A percentile compares a stretch with the other conserved stretches of the same genome.
Evolutionary conservation across 768 basidiomycete genomes (phyloP).

Genomic region (Jaapia argillacea): DNA sequence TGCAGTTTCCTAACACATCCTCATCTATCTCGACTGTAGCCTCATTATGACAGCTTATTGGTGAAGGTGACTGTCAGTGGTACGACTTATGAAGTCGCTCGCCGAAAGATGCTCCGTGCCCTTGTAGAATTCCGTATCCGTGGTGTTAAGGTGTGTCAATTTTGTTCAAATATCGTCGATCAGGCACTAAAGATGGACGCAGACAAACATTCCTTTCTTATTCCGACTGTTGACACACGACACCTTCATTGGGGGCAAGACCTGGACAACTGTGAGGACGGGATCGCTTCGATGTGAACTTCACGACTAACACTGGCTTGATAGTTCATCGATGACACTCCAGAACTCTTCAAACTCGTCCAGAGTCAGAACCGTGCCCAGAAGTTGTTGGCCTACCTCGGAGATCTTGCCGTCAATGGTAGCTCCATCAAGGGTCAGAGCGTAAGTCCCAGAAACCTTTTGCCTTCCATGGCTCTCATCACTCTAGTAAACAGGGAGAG

Average conservation of each 20-base stretch:
- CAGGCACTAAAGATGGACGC: neutral
- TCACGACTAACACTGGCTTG: no score
- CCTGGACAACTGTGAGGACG: slow-evolving; percentile 86
- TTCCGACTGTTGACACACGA: slow-evolving; percentile 97
- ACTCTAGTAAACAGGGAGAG: slow-evolving; percentile 47
- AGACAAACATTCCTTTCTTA: slow-evolving; percentile 99
- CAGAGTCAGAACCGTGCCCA: slow-evolving; percentile 97
- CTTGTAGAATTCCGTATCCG: slow-evolving; percentile 99
- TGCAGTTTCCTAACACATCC: neutral
- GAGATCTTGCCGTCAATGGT: slow-evolving; percentile 96
- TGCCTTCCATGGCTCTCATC: neutral
- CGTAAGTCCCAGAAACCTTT: slow-evolving; percentile 23
- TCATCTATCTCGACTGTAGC: slow-evolving; percentile 33
- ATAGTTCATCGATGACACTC: slow-evolving; percentile 98
- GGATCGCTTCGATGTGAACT: no score
- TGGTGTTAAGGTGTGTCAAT: slow-evolving; percentile 75
- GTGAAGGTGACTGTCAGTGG: slow-evolving; percentile 96
- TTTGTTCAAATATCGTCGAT: neutral
- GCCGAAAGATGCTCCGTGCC: slow-evolving; percentile 97
- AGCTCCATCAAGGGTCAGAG: slow-evolving; percentile 94
- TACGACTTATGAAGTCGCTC: slow-evolving; percentile 96
- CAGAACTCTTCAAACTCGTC: slow-evolving; percentile 98
- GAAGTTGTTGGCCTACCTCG: slow-evolving; percentile 92
- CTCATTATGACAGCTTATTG: slow-evolving; percentile 95
- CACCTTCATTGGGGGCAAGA: slow-evolving; percentile 91